These are phyloP conservation scores for Camelina sativa DNA, from an alignment of 345 rosid genomes.

Conservation along the genomic window DNA sequence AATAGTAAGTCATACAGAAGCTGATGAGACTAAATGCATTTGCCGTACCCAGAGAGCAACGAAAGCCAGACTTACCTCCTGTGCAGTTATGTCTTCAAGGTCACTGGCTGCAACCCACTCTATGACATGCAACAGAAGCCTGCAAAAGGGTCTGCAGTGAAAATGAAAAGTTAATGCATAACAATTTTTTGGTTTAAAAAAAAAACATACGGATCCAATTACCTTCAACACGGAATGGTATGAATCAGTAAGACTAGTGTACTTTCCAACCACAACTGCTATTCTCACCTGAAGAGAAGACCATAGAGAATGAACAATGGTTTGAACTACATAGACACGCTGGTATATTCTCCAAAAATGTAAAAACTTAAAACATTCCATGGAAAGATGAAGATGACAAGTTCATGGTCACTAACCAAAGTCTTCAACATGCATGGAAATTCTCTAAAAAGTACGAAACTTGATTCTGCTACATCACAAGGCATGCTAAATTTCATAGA, in stretches of 20 bases:
- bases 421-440: too few species aligned
- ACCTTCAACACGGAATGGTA: constrained; percentile 84
- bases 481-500: too few species aligned
- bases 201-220: constrained; percentile 23
- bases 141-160: constrained; percentile 74
- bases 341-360: too few species aligned
- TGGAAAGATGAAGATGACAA: too few species aligned
- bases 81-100: constrained; percentile 65
- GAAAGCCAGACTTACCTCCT: constrained; percentile 49
- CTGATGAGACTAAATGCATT: constrained; percentile 18
- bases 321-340: constrained; percentile 2
- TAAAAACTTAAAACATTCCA: too few species aligned
- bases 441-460: too few species aligned
- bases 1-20: constrained; percentile 18
- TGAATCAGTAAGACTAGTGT: constrained; percentile 74
- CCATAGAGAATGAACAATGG: constrained; percentile 23
- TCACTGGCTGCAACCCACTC: constrained; percentile 91
- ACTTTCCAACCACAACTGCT: constrained; percentile 87
- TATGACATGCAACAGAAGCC: constrained; percentile 80
- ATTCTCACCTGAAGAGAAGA: constrained; percentile 62
- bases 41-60: constrained; percentile 17
- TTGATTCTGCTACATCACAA: too few species aligned
- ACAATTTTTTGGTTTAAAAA: background rate
- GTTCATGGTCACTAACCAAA: too few species aligned
- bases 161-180: constrained; percentile 6